Base-by-base conservation (phyloP, 768 basidiomycete genomes). In the Boletus reticulatus region DNA sequence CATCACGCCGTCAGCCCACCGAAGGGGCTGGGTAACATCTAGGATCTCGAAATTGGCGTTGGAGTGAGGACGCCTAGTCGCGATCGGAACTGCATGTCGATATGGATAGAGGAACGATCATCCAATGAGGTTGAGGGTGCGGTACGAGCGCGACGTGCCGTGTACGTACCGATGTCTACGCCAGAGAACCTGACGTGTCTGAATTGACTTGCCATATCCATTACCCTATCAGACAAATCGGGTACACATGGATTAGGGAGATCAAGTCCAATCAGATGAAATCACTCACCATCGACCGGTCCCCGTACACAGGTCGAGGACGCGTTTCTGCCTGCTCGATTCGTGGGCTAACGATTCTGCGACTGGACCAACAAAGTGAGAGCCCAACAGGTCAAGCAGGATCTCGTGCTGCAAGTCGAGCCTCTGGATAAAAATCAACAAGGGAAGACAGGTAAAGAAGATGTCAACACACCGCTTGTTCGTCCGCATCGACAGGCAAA, bases 241-340 rank as follows among this genome's bases (percentile, higher is more conserved):
- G 39, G 20, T 12, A 45, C 43, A 50, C 37, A 22, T 27, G 50
- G 54, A 62, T 65, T 63, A 65, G 45, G 44, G 60, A 43, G 32
- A 57, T 59, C 49, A 58, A 49, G 54, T 46, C 55, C 58, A 57
- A 65, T 53, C 50, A 43, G 48, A 59, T 50, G 48, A 27, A 45
- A 56, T 59, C 49, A 73, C 80, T 52, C 58, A 88, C 90, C 90
- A 93, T 72, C 66, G 72, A 6, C 90, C 90, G 17, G 79, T 87
- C 17, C 90, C 90, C 8, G 85, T 88, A 59, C 90, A 85, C n/a
- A 91, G 63, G 70, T 93, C 90, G 46, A 93, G 76, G 43, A 78
- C 87, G 56, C 78, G 77, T 68, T 74, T 80, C 47, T 73, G 76
- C 53, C 76, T 75, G 42, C 68, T 73, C 6, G 70, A 65, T 41